phyloP scores from a whole-genome alignment of 2,329 filamentous ascomycete genomes.

The Pseudocercospora eumusae region DNA sequence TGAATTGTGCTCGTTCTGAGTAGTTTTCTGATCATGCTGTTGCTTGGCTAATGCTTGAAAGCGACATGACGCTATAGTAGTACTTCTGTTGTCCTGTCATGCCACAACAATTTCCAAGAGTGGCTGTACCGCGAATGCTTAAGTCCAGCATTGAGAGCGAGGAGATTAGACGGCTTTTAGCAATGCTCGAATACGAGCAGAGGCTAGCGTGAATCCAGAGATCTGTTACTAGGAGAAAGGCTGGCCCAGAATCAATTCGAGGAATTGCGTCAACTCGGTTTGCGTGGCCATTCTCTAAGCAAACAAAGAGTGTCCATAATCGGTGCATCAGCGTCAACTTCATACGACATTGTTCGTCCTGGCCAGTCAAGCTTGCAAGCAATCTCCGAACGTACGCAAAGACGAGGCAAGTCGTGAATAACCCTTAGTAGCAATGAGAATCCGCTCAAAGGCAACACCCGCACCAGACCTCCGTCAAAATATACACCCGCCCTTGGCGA shows the following conservation, averaged over 20 bases:
- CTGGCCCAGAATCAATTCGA: neutral
- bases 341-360: neutral
- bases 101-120: neutral
- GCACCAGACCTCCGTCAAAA: neutral
- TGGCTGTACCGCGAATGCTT: neutral
- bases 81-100: neutral
- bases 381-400: neutral
- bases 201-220: conserved; percentile 4
- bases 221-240: neutral
- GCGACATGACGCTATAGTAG: neutral
- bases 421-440: too few species aligned
- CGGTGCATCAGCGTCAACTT: neutral
- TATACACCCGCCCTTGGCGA: neutral
- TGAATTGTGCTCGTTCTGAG: neutral
- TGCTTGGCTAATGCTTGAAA: neutral
- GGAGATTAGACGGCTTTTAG: neutral
- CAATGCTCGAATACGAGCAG: neutral
- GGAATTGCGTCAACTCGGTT: too few species aligned
- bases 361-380: neutral
- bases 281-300: neutral
- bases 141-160: neutral
- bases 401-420: too few species aligned
- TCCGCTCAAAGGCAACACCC: too few species aligned
- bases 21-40: neutral
- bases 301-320: neutral